These are phyloP conservation scores for Gonapodya prolifera DNA, from an alignment of 192 early-diverging fungal genomes.

Conservation along the genomic window DNA sequence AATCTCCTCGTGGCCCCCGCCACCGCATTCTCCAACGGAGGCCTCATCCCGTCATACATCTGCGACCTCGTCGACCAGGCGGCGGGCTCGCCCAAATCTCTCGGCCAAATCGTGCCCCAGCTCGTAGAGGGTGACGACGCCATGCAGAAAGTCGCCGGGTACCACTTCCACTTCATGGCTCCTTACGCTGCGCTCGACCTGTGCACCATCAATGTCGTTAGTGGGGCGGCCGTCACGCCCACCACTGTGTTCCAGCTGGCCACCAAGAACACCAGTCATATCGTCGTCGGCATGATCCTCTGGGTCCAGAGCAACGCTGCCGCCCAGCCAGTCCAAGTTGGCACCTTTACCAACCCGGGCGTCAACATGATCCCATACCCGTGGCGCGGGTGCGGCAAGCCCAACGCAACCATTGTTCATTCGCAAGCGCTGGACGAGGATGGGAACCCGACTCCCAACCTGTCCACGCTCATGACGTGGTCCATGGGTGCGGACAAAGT, in stretches of 20 bases:
- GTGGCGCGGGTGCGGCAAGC: constrained; percentile 10
- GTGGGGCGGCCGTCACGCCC: neutral
- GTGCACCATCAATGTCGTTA: constrained; percentile 10
- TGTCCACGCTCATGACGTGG: neutral
- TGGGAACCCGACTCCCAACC: neutral
- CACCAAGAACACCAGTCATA: neutral
- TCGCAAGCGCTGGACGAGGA: constrained; percentile 5
- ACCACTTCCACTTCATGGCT: neutral
- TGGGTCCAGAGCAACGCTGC: constrained; percentile 14
- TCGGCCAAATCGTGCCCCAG: constrained; percentile 13
- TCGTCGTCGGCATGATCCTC: constrained; percentile 16
- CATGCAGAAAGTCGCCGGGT: neutral
- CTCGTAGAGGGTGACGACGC: constrained; percentile 6
- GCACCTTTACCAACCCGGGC: constrained; percentile 9
- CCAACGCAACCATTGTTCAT: constrained; percentile 13
- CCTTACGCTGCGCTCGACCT: constrained; percentile 5
- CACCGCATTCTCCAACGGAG: constrained; percentile 16
- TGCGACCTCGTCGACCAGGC: constrained; percentile 13
- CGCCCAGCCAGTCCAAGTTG: constrained; percentile 9
- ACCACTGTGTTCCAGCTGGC: neutral
- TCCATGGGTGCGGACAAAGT: neutral
- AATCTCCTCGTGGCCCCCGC: no score
- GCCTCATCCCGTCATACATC: constrained; percentile 14
- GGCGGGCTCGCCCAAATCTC: constrained; percentile 12
- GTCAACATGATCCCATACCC: constrained; percentile 16